phyloP scores from a whole-genome alignment of 179 eudicot genomes.

The Dionaea muscipula region DNA sequence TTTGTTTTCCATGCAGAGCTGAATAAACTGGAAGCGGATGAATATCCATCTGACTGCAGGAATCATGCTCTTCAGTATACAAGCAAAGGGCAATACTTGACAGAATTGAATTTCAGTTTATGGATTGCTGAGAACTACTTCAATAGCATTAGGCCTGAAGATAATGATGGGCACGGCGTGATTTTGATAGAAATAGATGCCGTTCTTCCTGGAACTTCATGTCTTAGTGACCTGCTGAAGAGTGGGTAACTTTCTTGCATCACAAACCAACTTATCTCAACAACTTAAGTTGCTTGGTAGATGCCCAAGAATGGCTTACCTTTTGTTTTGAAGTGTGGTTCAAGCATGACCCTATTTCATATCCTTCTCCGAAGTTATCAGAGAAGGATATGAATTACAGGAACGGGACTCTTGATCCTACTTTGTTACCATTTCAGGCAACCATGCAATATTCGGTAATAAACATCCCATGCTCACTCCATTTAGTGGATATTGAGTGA shows the following conservation, averaged over 20 bases:
- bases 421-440: too few species aligned
- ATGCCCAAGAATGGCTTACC: too few species aligned
- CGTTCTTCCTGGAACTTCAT: conserved; percentile 12
- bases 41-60: conserved; percentile 24
- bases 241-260: conserved; percentile 15
- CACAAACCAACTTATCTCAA: not conserved
- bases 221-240: conserved; percentile 2
- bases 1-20: conserved; percentile 26
- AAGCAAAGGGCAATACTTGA: conserved; percentile 22
- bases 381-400: too few species aligned
- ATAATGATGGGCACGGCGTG: conserved; percentile 16
- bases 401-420: too few species aligned
- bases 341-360: too few species aligned
- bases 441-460: too few species aligned
- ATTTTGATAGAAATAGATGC: conserved; percentile 30
- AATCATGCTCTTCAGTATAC: conserved; percentile 15
- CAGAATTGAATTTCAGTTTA: conserved; percentile 20
- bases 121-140: conserved; percentile 20
- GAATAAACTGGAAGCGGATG: conserved; percentile 15
- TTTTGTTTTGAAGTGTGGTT: too few species aligned
- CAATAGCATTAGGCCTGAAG: conserved; percentile 5
- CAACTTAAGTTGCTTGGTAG: too few species aligned
- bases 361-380: too few species aligned
- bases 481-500: too few species aligned
- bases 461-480: too few species aligned